Conservation (phyloP, 1,284 basidiomycete species). For the Ustilago hordei region DNA sequence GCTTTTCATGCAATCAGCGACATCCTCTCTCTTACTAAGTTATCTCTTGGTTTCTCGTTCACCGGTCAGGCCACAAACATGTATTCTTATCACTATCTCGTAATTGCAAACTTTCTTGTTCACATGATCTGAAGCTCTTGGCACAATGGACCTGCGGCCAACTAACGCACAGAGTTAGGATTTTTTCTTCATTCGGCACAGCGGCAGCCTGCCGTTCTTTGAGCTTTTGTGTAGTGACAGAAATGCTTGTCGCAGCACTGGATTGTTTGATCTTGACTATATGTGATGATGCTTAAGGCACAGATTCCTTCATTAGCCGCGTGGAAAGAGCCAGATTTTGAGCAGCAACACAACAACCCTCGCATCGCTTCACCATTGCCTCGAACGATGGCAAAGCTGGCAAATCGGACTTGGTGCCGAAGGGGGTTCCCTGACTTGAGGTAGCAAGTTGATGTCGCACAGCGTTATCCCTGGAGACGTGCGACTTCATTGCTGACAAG, state of each 20-base stretch:
- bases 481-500: constrained; percentile 30
- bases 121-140: too few relatives aligned
- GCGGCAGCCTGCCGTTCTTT: not conserved
- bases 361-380: constrained; percentile 14
- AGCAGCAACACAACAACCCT: constrained; percentile 9
- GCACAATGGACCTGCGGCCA: not conserved
- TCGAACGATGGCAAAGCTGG: constrained; percentile 19
- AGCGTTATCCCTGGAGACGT: constrained; percentile 13
- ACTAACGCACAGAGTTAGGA: not conserved
- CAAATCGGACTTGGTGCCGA: constrained; percentile 2
- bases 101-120: too few relatives aligned
- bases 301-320: constrained; percentile 8
- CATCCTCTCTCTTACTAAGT: not conserved
- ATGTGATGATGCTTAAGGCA: not conserved
- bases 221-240: too few relatives aligned
- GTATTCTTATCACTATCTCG: not conserved
- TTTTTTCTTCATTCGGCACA: not conserved
- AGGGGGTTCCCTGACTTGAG: not conserved
- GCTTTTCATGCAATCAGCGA: not conserved
- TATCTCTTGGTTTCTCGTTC: not conserved
- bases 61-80: not conserved
- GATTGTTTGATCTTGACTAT: not conserved
- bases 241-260: not conserved
- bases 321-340: constrained; percentile 16
- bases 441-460: not conserved